These are phyloP conservation scores for Aspergillus taichungensis DNA, from an alignment of 495 filamentous ascomycete species.

Conservation along the genomic window DNA sequence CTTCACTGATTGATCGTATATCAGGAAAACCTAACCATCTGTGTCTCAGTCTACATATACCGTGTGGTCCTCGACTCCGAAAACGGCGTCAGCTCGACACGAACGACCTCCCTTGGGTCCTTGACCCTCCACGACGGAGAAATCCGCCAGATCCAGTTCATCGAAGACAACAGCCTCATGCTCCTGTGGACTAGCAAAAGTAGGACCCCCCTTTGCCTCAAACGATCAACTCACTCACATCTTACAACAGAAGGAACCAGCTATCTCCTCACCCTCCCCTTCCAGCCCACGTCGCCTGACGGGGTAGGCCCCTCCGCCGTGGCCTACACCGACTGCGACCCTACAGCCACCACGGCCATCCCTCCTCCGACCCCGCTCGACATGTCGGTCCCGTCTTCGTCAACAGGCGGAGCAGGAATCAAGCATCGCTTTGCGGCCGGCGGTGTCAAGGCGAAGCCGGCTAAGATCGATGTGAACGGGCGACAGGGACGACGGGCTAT, in stretches of 20 bases:
- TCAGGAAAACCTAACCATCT: background rate
- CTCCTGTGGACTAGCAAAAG: constrained; percentile 37
- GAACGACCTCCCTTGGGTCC: constrained; percentile 29
- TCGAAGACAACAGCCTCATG: constrained; percentile 45
- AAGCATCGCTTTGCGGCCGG: constrained; percentile 28
- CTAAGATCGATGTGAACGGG: constrained; percentile 45
- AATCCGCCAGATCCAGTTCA: constrained; percentile 47
- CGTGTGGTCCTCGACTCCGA: constrained; percentile 37
- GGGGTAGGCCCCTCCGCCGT: background rate
- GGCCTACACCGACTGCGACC: constrained; percentile 8
- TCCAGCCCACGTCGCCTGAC: constrained; percentile 14
- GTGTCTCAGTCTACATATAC: constrained; percentile 38
- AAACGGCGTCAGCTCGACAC: constrained; percentile 49
- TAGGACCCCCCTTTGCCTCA: constrained; percentile 17
- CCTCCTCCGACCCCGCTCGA: constrained; percentile 16
- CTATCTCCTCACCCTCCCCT: constrained; percentile 33
- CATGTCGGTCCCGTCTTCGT: constrained; percentile 9
- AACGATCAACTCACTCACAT: constrained; percentile 11
- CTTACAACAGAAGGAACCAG: constrained; percentile 13
- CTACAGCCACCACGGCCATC: constrained; percentile 9
- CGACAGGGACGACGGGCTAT: constrained; percentile 42
- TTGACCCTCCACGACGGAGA: constrained; percentile 34
- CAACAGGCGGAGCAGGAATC: constrained; percentile 9
- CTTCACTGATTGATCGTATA: background rate
- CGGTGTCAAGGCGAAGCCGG: constrained; percentile 35